These are phyloP conservation scores for Lizonia empirigonia DNA, from an alignment of 2,329 filamentous ascomycete genomes.

Conservation along the genomic window DNA sequence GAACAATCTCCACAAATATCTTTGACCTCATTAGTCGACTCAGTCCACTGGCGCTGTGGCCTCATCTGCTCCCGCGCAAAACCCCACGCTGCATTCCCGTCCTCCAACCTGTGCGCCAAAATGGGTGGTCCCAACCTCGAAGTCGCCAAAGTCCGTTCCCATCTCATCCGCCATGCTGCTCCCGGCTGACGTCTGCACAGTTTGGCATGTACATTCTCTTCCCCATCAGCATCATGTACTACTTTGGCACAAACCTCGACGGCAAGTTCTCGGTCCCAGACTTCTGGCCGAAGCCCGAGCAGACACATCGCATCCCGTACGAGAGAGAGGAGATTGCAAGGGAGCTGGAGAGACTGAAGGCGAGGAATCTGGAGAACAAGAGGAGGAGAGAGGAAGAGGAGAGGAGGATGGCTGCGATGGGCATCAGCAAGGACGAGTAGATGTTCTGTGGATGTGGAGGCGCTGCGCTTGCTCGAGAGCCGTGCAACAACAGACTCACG, in stretches of 20 bases:
- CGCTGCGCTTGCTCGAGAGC: not conserved
- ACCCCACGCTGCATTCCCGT: conserved; percentile 3
- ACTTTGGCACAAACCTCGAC: conserved; percentile 98
- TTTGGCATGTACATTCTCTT: conserved; percentile 99
- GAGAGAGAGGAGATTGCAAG: conserved; percentile 81
- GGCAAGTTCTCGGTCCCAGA: conserved; percentile 78
- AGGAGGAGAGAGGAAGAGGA: conserved; percentile 53
- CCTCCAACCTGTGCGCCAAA: conserved; percentile 38
- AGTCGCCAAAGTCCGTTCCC: conserved; percentile 78
- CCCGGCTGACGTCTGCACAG: conserved; percentile 54
- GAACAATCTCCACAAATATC: conserved; percentile 29
- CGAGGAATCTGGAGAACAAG: conserved; percentile 53
- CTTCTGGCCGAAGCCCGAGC: conserved; percentile 88
- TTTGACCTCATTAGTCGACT: conserved; percentile 14
- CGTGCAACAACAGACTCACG: not conserved
- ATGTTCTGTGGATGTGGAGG: not conserved
- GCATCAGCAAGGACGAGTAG: conserved; percentile 23
- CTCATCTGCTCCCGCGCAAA: conserved; percentile 1
- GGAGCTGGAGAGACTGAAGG: conserved; percentile 76
- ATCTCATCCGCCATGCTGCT: conserved; percentile 3
- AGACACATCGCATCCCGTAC: conserved; percentile 76
- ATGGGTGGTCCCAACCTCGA: conserved; percentile 90
- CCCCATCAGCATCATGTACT: conserved; percentile 99
- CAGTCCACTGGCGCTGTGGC: conserved; percentile 1
- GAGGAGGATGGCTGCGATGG: conserved; percentile 27